Conservation (phyloP, 164 flowering plant genomes). For the Chimonanthus salicifolius region DNA sequence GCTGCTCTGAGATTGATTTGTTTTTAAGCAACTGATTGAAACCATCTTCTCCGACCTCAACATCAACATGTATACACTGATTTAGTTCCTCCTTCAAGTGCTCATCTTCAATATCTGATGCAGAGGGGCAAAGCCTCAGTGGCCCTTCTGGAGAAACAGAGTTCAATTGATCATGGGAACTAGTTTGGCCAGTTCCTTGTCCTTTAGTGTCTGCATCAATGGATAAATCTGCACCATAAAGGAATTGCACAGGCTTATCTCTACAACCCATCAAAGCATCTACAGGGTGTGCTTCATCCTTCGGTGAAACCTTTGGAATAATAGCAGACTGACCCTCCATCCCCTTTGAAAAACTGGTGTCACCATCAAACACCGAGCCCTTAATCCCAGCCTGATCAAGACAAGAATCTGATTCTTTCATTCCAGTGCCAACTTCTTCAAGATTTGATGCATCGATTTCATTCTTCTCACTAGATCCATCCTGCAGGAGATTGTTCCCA, state of each 20-base stretch:
- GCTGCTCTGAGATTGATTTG: background rate
- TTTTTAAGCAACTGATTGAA: background rate
- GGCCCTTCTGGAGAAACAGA: constrained; percentile 12
- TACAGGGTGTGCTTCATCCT: background rate
- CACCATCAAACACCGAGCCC: constrained; percentile 14
- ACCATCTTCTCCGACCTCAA: constrained; percentile 4
- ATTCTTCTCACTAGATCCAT: constrained; percentile 8
- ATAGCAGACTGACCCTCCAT: constrained; percentile 3
- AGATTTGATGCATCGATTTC: constrained; percentile 16
- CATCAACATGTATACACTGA: constrained; percentile 3
- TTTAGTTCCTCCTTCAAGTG: background rate
- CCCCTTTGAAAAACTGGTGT: constrained; percentile 5
- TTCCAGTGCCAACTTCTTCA: constrained; percentile 11
- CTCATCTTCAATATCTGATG: constrained; percentile 9
- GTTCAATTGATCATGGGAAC: background rate
- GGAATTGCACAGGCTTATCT: background rate
- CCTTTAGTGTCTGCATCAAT: constrained; percentile 11
- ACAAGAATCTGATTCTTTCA: constrained; percentile 8
- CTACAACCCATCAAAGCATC: constrained; percentile 3
- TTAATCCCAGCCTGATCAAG: constrained; percentile 11
- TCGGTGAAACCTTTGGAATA: constrained; percentile 1
- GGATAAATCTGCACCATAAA: constrained; percentile 3
- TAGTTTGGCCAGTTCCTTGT: background rate
- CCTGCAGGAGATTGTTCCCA: constrained; percentile 14
- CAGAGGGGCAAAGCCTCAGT: constrained; percentile 1